Evolutionary conservation across 208 protist species (phyloP), one percentile per base, ranked within the genome.

Genomic region (Crithidia expoeki): DNA sequence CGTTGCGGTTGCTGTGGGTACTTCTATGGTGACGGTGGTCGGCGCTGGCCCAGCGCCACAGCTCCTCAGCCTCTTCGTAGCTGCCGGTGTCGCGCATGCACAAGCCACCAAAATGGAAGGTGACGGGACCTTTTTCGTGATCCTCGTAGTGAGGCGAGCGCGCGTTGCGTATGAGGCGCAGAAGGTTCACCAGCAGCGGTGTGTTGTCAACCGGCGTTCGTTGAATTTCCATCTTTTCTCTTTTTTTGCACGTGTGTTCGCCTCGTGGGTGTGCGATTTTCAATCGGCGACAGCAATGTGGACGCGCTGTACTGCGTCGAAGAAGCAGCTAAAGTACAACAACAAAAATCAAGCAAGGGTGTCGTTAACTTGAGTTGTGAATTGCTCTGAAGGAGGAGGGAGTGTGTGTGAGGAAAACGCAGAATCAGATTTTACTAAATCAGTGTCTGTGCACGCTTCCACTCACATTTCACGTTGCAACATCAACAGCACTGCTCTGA

Each of bases 151-250:
- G 68, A 23, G 67, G 60, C 2, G 77, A 74, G 44, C 72, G 76
- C 12, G 74, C 68, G 58, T 88, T 52, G 53, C 83, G 83, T 32
- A 88, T 81, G 47, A 88, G 60, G 36, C 80, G 74, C 46, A 85
- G 64, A 5, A 85, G 42, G 51, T 83, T 85, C 34, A 88, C 77
- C 33, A 83, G 59, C 47, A 86, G 50, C 19, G 81, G 81, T 17
- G 77, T 67, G 38, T 77, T 79, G 49, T 76, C 68, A 7, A 81
- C 66, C 9, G 72, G 34, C 17, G 71, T 76, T n/a, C 62, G 61
- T 4, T 71, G 61, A 46, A 68, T 38, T 30, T 76, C 68, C 69
- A 72, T 78, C 16, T 23, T 66, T 27, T 10, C 7, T 6, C n/a
- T 56, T 36, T 23, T 38, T 52, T n/a, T n/a, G 52, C 14, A 44